A percentile compares a stretch with the other conserved stretches of the same genome.
phyloP scores from a whole-genome alignment of 345 rosid species.

The Physaria fendleri region DNA sequence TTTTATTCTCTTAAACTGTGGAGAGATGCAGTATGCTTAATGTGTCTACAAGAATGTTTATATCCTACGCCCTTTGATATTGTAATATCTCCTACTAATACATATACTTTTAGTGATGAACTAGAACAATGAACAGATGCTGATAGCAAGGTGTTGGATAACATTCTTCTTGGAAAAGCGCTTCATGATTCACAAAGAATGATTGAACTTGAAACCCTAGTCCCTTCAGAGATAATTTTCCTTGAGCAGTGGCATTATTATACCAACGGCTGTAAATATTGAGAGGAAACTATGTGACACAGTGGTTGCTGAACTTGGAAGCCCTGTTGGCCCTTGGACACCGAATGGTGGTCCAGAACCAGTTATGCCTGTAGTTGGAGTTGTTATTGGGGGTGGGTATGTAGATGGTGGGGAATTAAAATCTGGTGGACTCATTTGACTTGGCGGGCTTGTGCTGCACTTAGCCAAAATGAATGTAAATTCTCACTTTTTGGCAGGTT shows the following conservation, averaged over 20 bases:
- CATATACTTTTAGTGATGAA: slow-evolving; percentile 37
- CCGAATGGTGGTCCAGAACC: slow-evolving; percentile 52
- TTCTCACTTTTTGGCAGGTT: too few relatives aligned
- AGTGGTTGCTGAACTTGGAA: slow-evolving; percentile 65
- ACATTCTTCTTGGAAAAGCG: slow-evolving; percentile 27
- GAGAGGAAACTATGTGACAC: slow-evolving; percentile 35
- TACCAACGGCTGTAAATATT: slow-evolving; percentile 37
- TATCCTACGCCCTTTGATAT: slow-evolving; percentile 39
- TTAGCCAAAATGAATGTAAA: slow-evolving; percentile 7
- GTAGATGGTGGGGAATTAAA: slow-evolving; percentile 34
- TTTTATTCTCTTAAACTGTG: slow-evolving; percentile 45
- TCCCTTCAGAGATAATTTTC: slow-evolving; percentile 35
- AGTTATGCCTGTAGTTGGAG: slow-evolving; percentile 38
- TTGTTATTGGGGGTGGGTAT: slow-evolving; percentile 33
- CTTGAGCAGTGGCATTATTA: slow-evolving; percentile 38
- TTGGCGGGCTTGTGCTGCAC: slow-evolving; percentile 60
- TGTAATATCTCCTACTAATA: slow-evolving; percentile 35
- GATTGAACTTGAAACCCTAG: slow-evolving; percentile 22
- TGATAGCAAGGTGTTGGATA: slow-evolving; percentile 28
- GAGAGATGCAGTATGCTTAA: slow-evolving; percentile 37
- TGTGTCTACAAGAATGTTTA: slow-evolving; percentile 53
- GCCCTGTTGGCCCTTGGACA: slow-evolving; percentile 72
- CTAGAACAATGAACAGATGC: slow-evolving; percentile 33
- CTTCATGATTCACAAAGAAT: slow-evolving; percentile 31
- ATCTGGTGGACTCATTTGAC: slow-evolving; percentile 37